Evolutionary conservation across 306 rosid species (phyloP).

Genomic region (Acacia acuminata): DNA sequence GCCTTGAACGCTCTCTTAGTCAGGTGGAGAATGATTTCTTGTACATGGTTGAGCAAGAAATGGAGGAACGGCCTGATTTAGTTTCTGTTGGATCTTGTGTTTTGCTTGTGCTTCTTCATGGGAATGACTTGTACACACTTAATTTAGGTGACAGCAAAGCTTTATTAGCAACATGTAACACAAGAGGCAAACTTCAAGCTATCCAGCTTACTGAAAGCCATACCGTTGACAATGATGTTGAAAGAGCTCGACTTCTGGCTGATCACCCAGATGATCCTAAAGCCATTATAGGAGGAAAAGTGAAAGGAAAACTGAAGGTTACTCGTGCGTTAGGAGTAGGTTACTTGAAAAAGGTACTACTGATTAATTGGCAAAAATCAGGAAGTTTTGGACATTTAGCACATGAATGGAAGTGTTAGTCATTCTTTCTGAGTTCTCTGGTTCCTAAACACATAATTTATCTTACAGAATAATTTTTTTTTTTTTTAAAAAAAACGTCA

Average conservation of each 20-base stretch:
- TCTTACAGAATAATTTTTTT: background rate
- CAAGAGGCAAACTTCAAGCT: slow-evolving; percentile 56
- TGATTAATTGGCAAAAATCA: background rate
- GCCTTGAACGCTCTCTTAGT: slow-evolving; percentile 73
- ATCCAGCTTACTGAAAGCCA: slow-evolving; percentile 89
- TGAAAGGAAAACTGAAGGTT: slow-evolving; percentile 93
- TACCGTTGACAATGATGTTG: slow-evolving; percentile 77
- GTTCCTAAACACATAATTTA: slow-evolving; percentile 1
- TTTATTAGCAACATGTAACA: slow-evolving; percentile 62
- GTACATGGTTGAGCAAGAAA: slow-evolving; percentile 97
- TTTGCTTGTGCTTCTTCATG: slow-evolving; percentile 82
- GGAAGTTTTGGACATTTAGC: slow-evolving; percentile 20
- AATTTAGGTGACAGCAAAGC: slow-evolving; percentile 96
- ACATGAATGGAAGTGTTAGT: slow-evolving; percentile 37
- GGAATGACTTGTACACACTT: slow-evolving; percentile 82
- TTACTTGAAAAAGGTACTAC: slow-evolving; percentile 86
- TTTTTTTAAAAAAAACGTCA: background rate
- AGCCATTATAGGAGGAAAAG: slow-evolving; percentile 67
- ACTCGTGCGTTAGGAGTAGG: slow-evolving; percentile 99
- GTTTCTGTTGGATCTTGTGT: slow-evolving; percentile 97
- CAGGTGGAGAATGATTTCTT: slow-evolving; percentile 92
- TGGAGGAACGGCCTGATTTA: slow-evolving; percentile 96
- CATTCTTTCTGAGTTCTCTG: background rate
- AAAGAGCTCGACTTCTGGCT: slow-evolving; percentile 59
- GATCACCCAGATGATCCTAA: slow-evolving; percentile 89